phyloP scores from a whole-genome alignment of 441 rosid species.

The Populus hybrid region DNA sequence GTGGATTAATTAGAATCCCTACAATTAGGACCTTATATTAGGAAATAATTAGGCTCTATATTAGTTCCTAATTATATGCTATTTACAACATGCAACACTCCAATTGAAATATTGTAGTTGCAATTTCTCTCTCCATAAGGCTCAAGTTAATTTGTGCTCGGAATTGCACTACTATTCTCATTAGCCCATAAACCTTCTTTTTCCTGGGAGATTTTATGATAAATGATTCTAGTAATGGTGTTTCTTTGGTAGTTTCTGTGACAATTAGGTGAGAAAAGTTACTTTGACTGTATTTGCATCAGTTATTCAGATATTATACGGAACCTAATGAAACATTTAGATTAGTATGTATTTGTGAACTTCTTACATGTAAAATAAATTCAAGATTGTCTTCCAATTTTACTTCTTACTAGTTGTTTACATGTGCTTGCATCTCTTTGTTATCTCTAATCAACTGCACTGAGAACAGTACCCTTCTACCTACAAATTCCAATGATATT shows the following conservation, averaged over 20 bases:
- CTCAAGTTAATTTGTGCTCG: background rate
- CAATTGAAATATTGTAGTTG: background rate
- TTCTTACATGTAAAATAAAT: background rate
- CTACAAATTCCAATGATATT: no score
- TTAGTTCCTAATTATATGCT: no score
- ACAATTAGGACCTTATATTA: no score
- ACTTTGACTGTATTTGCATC: background rate
- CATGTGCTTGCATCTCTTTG: no score
- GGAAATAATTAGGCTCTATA: no score
- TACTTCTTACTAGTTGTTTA: no score
- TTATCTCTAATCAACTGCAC: no score
- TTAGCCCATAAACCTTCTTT: background rate
- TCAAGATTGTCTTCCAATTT: no score
- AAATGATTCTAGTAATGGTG: background rate
- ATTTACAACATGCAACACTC: background rate
- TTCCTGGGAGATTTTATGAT: background rate
- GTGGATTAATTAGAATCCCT: no score
- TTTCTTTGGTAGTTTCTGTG: background rate
- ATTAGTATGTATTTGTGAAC: background rate
- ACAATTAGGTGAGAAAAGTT: background rate
- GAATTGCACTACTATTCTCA: background rate
- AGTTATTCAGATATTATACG: background rate
- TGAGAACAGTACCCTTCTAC: no score
- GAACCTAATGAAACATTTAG: background rate
- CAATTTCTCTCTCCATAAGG: background rate